Evolutionary conservation across 805 yeast species (phyloP), one percentile per base, ranked within the genome.

Genomic region (Saccharomycopsis malanga): DNA sequence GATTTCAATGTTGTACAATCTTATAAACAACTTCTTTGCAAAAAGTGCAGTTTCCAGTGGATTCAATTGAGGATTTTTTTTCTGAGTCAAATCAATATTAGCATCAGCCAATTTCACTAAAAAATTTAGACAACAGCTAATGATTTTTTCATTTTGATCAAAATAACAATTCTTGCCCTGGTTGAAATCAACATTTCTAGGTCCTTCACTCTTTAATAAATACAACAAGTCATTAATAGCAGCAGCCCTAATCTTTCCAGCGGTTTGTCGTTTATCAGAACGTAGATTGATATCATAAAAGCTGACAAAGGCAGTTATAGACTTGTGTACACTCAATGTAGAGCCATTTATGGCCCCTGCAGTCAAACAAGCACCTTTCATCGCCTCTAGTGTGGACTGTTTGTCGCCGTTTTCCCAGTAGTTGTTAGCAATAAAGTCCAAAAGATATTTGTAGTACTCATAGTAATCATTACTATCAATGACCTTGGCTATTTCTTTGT

Each of bases 261-360:
- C n/a, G n/a, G n/a, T n/a, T n/a, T n/a, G n/a, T n/a, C n/a, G n/a
- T n/a, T n/a, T n/a, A 20, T 27, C 39, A 32, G 7, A 27, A 34
- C 4, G 23, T 23, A 24, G 39, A 12, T 14, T 34, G 2, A 42
- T 46, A 18, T 61, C 57, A 49, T 64, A 64, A 49, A 58, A 63
- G 1, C 47, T 46, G 2, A 70, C 52, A 45, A 76, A 72, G 2
- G 64, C 43, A 20, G 61, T 62, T 17, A 77, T 61, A 0, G 81
- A 66, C 7, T 63, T 55, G 25, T 69, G 67, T 1, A 78, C 66
- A 14, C 73, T 66, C 0, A 59, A 49, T 45, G 71, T 74, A 5
- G 74, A 67, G 0, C 81, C 76, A 20, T 76, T 72, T 34, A 67
- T 54, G 0, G 85, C 80, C 4, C 87, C 91, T 7, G 72, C 71